Conservation (phyloP, 1,284 basidiomycete genomes). For the Trichosporon asahii region DNA sequence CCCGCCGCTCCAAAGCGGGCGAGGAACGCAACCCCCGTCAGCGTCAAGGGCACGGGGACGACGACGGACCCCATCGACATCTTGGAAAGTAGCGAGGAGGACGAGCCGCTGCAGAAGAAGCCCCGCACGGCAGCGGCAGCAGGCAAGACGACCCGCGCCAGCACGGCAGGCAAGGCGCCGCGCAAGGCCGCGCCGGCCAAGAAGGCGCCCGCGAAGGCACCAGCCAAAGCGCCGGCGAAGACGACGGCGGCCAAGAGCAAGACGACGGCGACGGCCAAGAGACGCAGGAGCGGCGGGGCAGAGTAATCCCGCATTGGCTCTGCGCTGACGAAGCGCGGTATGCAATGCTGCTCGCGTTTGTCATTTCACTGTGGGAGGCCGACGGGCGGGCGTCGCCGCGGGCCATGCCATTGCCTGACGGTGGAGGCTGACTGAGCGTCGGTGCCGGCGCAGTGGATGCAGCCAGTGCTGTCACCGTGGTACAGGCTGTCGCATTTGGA, state of each 20-base stretch:
- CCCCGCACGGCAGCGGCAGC: constrained; percentile 30
- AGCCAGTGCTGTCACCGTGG: too few species aligned
- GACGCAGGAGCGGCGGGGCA: not conserved
- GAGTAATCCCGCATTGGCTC: not conserved
- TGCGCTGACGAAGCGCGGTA: constrained; percentile 2
- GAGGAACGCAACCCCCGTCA: constrained; percentile 7
- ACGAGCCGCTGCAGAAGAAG: constrained; percentile 25
- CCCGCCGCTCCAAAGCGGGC: constrained; percentile 19
- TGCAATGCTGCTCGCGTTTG: too few species aligned
- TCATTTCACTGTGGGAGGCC: not conserved
- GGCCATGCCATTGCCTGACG: not conserved
- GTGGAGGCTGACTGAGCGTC: not conserved
- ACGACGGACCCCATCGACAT: constrained; percentile 41
- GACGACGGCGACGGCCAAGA: not conserved
- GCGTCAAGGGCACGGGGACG: constrained; percentile 25
- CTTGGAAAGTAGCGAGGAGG: constrained; percentile 32
- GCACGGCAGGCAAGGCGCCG: constrained; percentile 1
- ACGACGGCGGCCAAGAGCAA: too few species aligned
- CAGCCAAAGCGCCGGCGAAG: not conserved
- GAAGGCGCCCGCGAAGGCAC: not conserved
- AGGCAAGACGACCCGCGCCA: constrained; percentile 26
- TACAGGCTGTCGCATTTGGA: not conserved
- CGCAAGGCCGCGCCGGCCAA: not conserved
- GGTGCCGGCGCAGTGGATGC: not conserved
- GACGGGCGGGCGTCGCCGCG: not conserved